Percentiles rank a stretch among this genome's conserved stretches.
Evolutionary conservation across 1,284 basidiomycete genomes (phyloP).

Genomic region (Farysia itapuensis): DNA sequence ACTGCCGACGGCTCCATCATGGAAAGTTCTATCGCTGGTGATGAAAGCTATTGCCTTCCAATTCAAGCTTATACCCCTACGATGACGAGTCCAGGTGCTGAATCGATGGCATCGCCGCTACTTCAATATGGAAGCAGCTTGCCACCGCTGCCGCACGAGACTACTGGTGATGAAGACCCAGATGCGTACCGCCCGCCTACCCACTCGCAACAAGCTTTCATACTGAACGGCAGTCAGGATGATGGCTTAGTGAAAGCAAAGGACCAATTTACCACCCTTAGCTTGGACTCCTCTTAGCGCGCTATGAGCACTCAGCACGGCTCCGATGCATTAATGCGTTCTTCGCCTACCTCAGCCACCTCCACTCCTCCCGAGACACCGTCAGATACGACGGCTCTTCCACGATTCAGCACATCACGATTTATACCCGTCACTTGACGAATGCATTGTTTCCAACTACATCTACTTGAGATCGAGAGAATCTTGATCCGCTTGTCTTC

Average conservation of each 20-base stretch:
- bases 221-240: constrained; percentile 6
- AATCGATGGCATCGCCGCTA: constrained; percentile 12
- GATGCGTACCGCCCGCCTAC: constrained; percentile 11
- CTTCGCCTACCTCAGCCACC: no score
- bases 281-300: no score
- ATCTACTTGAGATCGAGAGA: no score
- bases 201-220: neutral
- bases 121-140: constrained; percentile 9
- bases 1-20: constrained; percentile 17
- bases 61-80: neutral
- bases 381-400: no score
- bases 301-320: no score
- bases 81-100: neutral
- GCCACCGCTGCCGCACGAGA: constrained; percentile 26
- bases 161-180: constrained; percentile 25
- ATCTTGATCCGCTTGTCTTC: no score
- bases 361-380: no score
- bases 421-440: no score
- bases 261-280: no score
- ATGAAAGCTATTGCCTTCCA: constrained; percentile 38
- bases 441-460: no score
- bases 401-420: no score
- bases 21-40: constrained; percentile 34
- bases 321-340: no score
- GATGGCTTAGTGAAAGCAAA: constrained; percentile 30